Evolutionary conservation across 768 basidiomycete species (phyloP).

Genomic region (Tulasnella calospora): DNA sequence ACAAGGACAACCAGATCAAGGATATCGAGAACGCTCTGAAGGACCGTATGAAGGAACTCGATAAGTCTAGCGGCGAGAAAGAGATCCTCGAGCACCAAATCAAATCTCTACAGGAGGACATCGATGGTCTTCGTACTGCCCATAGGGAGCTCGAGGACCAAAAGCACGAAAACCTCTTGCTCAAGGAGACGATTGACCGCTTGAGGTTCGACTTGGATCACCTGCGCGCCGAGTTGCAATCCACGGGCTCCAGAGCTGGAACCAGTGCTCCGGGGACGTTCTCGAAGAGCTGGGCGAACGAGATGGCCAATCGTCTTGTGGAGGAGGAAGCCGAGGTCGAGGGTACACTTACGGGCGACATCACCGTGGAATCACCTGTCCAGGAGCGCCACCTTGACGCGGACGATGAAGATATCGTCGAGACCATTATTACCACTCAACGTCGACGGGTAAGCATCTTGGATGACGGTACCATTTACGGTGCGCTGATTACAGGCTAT

Average conservation of each 20-base stretch:
- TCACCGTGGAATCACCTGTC: constrained; percentile 38
- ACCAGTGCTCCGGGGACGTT: constrained; percentile 30
- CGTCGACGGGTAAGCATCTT: constrained; percentile 40
- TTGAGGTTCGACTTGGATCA: constrained; percentile 94
- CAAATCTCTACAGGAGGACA: constrained; percentile 62
- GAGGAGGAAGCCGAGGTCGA: constrained; percentile 32
- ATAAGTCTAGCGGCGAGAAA: constrained; percentile 55
- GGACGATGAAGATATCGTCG: constrained; percentile 71
- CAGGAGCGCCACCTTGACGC: constrained; percentile 54
- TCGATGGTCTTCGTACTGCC: constrained; percentile 62
- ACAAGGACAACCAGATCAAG: constrained; percentile 69
- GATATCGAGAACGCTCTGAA: constrained; percentile 31
- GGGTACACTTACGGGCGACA: constrained; percentile 25
- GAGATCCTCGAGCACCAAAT: constrained; percentile 69
- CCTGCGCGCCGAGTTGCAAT: constrained; percentile 57
- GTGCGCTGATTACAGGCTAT: neutral
- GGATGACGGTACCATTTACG: neutral
- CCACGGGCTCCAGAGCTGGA: constrained; percentile 34
- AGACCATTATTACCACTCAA: constrained; percentile 74
- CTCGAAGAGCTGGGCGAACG: constrained; percentile 35
- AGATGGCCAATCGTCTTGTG: constrained; percentile 36
- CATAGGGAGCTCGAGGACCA: constrained; percentile 79
- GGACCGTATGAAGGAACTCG: neutral
- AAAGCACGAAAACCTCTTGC: constrained; percentile 86
- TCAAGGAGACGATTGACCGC: constrained; percentile 95